phyloP scores from a whole-genome alignment of 2,329 filamentous ascomycete species.

The Fusarium marasasianum region DNA sequence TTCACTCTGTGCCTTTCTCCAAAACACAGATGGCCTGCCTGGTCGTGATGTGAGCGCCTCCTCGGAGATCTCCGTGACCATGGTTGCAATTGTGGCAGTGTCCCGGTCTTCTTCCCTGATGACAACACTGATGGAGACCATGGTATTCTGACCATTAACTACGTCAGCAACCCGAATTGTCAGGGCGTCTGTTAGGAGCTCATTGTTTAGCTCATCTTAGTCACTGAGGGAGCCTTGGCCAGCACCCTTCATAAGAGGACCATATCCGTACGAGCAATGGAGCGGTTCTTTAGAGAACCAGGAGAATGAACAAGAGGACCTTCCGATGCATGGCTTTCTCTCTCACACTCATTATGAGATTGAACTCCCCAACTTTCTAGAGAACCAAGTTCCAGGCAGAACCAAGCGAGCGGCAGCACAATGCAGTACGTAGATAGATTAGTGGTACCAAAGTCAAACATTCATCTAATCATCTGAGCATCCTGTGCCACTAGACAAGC shows the following conservation, averaged over 20 bases:
- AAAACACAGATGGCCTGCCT: background rate
- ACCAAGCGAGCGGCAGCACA: background rate
- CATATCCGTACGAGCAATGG: background rate
- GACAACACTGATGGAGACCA: background rate
- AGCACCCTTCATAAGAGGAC: rapidly evolving
- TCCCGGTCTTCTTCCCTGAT: background rate
- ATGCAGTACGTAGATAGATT: background rate
- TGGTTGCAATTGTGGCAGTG: background rate
- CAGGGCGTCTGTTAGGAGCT: background rate
- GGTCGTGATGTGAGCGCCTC: background rate
- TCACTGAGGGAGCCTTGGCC: background rate
- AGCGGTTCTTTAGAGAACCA: too few relatives aligned
- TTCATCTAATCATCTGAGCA: background rate
- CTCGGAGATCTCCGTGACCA: background rate
- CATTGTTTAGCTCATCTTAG: rapidly evolving
- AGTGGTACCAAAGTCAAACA: background rate
- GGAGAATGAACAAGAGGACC: background rate
- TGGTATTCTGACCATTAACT: background rate
- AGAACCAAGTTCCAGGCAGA: background rate
- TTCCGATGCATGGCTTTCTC: rapidly evolving
- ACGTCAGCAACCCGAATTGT: background rate
- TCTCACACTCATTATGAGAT: too few relatives aligned
- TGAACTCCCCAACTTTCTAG: background rate
- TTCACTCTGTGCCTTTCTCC: background rate
- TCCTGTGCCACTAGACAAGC: background rate